Percentiles rank a stretch among this genome's conserved stretches.
phyloP scores from a whole-genome alignment of 2,329 filamentous ascomycete species.

The Boeremia lycopersici region DNA sequence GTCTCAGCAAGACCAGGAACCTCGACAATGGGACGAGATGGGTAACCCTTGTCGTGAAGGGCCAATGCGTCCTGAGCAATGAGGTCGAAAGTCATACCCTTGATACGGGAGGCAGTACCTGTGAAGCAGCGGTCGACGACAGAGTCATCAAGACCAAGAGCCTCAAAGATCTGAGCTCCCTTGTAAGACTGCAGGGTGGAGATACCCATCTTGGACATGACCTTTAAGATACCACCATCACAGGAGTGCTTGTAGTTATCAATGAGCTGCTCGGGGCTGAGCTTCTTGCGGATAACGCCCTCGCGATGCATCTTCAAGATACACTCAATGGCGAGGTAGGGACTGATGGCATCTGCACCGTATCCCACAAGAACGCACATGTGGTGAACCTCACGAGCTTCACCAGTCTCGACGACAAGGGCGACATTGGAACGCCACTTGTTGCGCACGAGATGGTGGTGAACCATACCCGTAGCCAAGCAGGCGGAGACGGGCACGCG shows the following conservation, averaged over 20 bases:
- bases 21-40: slow-evolving; percentile 75
- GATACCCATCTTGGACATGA: slow-evolving; percentile 99
- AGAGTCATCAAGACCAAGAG: slow-evolving; percentile 86
- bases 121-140: slow-evolving; percentile 95
- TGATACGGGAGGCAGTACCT: slow-evolving; percentile 91
- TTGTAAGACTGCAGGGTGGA: slow-evolving; percentile 96
- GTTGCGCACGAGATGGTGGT: slow-evolving; percentile 93
- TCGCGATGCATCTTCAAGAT: slow-evolving; percentile 96
- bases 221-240: slow-evolving; percentile 94
- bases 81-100: slow-evolving; percentile 89
- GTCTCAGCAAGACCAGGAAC: slow-evolving; percentile 86
- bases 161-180: slow-evolving; percentile 97
- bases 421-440: slow-evolving; percentile 92
- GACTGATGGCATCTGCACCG: slow-evolving; percentile 91
- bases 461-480: slow-evolving; percentile 88
- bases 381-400: slow-evolving; percentile 96
- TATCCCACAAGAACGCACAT: slow-evolving; percentile 98
- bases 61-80: slow-evolving; percentile 95
- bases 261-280: slow-evolving; percentile 80
- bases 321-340: slow-evolving; percentile 94
- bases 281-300: slow-evolving; percentile 87
- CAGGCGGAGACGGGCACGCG: slow-evolving; percentile 86
- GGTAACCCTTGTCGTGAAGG: slow-evolving; percentile 92
- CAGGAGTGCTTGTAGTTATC: slow-evolving; percentile 97
- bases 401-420: slow-evolving; percentile 87